Evolutionary conservation across 371 early-diverging fungal species (phyloP).

Genomic region (Mortierella polycephala): DNA sequence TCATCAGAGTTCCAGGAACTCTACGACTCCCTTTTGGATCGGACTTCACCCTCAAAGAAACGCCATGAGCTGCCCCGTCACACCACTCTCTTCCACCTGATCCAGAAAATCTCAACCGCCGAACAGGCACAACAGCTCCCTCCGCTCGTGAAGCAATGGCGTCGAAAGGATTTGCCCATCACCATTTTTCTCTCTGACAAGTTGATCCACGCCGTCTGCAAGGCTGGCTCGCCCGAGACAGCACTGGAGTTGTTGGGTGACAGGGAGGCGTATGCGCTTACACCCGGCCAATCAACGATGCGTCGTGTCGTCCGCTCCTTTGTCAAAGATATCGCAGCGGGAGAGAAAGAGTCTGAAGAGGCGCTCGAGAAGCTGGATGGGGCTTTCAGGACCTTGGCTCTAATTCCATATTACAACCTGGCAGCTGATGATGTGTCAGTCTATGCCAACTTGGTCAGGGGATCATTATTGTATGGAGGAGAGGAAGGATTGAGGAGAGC

Average conservation of each 20-base stretch:
- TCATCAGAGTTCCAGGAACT: constrained; percentile 37
- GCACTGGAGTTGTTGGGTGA: constrained; percentile 56
- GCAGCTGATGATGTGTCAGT: constrained; percentile 36
- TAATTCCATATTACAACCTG: constrained; percentile 51
- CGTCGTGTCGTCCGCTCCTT: constrained; percentile 46
- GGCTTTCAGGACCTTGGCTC: constrained; percentile 48
- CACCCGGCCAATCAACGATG: constrained; percentile 40
- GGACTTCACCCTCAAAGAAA: constrained; percentile 16
- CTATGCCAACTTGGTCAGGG: constrained; percentile 38
- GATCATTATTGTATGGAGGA: constrained; percentile 41
- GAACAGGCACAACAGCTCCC: constrained; percentile 48
- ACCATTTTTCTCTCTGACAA: constrained; percentile 31
- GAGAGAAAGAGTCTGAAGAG: constrained; percentile 24
- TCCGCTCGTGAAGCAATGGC: constrained; percentile 56
- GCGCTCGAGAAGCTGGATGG: constrained; percentile 44
- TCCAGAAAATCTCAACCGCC: constrained; percentile 15
- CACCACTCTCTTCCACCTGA: constrained; percentile 32
- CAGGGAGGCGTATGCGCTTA: constrained; percentile 53
- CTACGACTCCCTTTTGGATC: constrained; percentile 21
- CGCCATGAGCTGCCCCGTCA: constrained; percentile 41
- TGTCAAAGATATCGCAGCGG: constrained; percentile 26
- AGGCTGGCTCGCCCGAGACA: constrained; percentile 49
- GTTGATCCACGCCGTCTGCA: constrained; percentile 45
- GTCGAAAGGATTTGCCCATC: constrained; percentile 52
- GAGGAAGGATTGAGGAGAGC: constrained; percentile 53